Conservation (phyloP, 306 rosid genomes). For the Castanea sativa region DNA sequence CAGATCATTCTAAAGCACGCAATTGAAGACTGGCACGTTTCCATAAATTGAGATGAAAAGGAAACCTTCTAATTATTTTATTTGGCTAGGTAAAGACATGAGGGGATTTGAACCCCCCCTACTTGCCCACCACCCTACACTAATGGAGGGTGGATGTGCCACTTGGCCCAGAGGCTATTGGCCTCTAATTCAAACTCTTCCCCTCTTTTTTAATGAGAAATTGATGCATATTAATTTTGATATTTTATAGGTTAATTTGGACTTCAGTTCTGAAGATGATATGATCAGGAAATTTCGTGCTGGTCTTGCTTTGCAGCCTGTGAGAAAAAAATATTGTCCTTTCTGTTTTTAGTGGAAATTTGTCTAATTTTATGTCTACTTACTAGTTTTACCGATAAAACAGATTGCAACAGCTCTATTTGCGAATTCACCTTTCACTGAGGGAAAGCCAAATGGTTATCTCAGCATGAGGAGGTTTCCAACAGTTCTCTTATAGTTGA, state of each 20-base stretch:
- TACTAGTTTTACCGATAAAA: conserved; percentile 31
- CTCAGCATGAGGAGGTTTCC: conserved; percentile 91
- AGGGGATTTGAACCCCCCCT: no score
- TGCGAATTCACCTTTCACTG: conserved; percentile 94
- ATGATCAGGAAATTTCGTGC: conserved; percentile 95
- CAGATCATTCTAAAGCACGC: conserved; percentile 3
- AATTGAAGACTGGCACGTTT: not conserved
- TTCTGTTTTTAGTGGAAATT: conserved; percentile 13
- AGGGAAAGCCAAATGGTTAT: conserved; percentile 94
- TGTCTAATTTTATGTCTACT: conserved; percentile 22
- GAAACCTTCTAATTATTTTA: conserved; percentile 4
- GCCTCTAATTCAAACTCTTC: conserved; percentile 1
- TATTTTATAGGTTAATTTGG: conserved; percentile 80
- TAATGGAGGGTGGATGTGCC: no score
- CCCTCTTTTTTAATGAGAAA: conserved; percentile 10
- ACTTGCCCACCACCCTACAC: no score
- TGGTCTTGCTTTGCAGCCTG: conserved; percentile 96
- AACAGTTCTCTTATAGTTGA: conserved; percentile 17
- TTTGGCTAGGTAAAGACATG: no score
- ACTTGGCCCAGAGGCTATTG: no score
- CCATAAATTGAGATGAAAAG: conserved; percentile 18
- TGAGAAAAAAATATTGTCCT: conserved; percentile 45
- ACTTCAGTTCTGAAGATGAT: conserved; percentile 91
- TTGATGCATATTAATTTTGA: conserved; percentile 13
- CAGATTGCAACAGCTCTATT: conserved; percentile 99